phyloP scores from a whole-genome alignment of 1,139 yeast species.

The Zygoascus meyerae region DNA sequence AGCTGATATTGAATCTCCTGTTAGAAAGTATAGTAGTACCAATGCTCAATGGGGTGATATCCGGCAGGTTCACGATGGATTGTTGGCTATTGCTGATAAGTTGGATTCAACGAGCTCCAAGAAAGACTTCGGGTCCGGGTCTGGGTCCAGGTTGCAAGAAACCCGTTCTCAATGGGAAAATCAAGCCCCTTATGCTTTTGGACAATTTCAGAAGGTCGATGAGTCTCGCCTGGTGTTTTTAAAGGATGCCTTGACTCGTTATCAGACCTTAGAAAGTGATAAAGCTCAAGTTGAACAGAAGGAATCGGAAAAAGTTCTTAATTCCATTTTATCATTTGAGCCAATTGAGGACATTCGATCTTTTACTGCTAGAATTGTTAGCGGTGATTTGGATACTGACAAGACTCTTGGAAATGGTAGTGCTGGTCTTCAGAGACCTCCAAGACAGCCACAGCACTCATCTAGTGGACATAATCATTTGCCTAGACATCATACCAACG shows the following conservation, averaged over 20 bases:
- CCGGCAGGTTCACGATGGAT: slow-evolving; percentile 27
- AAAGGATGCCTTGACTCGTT: slow-evolving; percentile 63
- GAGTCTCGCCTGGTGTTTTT: slow-evolving; percentile 57
- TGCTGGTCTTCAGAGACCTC: background rate
- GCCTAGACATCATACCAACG: slow-evolving; percentile 1
- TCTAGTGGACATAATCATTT: slow-evolving; percentile 2
- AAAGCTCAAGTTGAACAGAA: slow-evolving; percentile 29
- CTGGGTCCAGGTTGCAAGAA: slow-evolving; percentile 22
- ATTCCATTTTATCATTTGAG: slow-evolving; percentile 55
- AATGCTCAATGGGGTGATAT: slow-evolving; percentile 30
- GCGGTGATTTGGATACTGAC: slow-evolving; percentile 9
- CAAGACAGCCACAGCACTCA: slow-evolving; percentile 1
- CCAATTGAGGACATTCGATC: slow-evolving; percentile 54
- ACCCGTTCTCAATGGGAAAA: slow-evolving; percentile 52
- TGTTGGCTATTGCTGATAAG: slow-evolving; percentile 25
- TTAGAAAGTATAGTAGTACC: slow-evolving; percentile 23
- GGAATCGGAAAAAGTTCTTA: slow-evolving; percentile 59
- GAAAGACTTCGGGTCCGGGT: slow-evolving; percentile 22
- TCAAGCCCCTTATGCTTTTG: slow-evolving; percentile 73
- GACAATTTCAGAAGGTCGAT: slow-evolving; percentile 72
- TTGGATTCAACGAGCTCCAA: slow-evolving; percentile 17
- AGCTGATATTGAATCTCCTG: slow-evolving; percentile 32
- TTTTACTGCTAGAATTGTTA: slow-evolving; percentile 39
- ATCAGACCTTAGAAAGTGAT: slow-evolving; percentile 51
- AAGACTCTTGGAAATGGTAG: background rate